Evolutionary conservation across 495 filamentous ascomycete species (phyloP), one percentile per base, ranked within the genome.

Genomic region (Cladorrhinum samala): DNA sequence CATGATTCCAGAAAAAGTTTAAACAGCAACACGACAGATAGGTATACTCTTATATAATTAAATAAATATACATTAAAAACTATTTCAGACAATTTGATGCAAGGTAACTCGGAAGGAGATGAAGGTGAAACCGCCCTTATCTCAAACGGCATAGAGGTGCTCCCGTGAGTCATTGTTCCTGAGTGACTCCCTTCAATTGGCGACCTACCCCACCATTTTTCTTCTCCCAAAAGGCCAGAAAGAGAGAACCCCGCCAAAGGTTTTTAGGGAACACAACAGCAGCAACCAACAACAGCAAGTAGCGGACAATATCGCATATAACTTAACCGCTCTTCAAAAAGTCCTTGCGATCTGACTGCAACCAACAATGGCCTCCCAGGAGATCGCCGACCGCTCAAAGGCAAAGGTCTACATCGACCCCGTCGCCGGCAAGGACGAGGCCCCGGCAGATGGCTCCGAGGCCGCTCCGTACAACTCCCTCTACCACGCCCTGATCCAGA

Each of bases 401-500:
- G 70, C 77, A 18, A 78, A 77, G 52, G 76, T 85, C 68, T 89
- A 91, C 71, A 78, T 94, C 57, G 89, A 94, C 76, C 84, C 89
- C 63, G 83, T 87, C 59, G 75, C 76, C 54, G 90, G 90, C 52
- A 72, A 75, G 53, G 89, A 95, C 76, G 82, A 83, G 55, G 68
- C 66, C 16, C 59, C 74, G n/a, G 69, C 81, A 43, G 77, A 80
- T 59, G 90, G 90, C 55, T 77, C 83, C 53, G 78, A 91, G 67
- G 65, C 74, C 56, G 79, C 81, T 54, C 88, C 90, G 20, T 95
- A 83, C 80, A 89, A 94, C 76, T 82, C 85, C 4, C 78, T 95
- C 17, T 67, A 84, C 41, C 83, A 84, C 61, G 90, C 89, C 36
- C 84, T 88, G 62, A 73, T 91, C 58, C 82, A 89, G 71, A 79